These are phyloP conservation scores for Ceratobasidium sp. DNA, from an alignment of 1,284 basidiomycete genomes.

Conservation along the genomic window DNA sequence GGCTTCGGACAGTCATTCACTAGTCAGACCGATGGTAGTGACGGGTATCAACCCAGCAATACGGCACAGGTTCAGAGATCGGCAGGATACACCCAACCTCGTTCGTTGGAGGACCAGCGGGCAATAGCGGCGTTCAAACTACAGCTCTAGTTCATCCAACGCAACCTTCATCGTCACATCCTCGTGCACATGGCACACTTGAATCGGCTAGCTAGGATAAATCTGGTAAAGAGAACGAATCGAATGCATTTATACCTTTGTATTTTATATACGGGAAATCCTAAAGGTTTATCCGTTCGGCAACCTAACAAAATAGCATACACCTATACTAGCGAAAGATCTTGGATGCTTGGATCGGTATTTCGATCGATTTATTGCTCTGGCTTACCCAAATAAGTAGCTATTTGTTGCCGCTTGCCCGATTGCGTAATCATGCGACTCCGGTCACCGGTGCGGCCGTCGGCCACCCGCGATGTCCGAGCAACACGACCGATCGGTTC, in stretches of 20 bases:
- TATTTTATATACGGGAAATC: too few relatives aligned
- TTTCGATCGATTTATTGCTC: too few relatives aligned
- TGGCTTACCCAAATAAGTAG: too few relatives aligned
- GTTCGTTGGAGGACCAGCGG: constrained; percentile 10
- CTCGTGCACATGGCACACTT: neutral
- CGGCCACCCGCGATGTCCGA: too few relatives aligned
- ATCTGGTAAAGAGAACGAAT: neutral
- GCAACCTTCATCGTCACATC: neutral
- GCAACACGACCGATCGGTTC: too few relatives aligned
- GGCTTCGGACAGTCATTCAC: neutral
- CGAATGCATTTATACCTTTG: neutral
- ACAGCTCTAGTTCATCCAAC: neutral
- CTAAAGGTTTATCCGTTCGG: too few relatives aligned
- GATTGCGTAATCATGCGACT: too few relatives aligned
- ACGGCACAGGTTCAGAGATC: neutral
- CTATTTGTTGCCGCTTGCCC: too few relatives aligned
- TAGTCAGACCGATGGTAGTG: neutral
- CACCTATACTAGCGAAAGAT: too few relatives aligned
- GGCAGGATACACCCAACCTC: neutral
- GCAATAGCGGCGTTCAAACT: neutral
- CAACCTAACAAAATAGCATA: too few relatives aligned
- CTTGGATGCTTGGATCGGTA: too few relatives aligned
- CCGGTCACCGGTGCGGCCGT: too few relatives aligned
- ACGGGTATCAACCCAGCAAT: neutral
- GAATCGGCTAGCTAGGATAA: neutral